Base-by-base conservation (phyloP, 73 alveolate species). In the Effrenium voratum region DNA sequence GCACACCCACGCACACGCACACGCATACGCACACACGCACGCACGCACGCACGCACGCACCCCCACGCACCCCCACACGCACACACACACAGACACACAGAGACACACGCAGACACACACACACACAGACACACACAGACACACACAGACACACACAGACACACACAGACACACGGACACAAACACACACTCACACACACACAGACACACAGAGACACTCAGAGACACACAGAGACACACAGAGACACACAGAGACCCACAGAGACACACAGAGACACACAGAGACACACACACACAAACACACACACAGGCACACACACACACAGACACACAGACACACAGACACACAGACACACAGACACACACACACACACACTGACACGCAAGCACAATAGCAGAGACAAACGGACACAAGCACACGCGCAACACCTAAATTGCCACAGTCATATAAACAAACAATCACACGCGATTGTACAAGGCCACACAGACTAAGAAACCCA, bases 111-210 rank as follows among this genome's bases (percentile, higher is more conserved):
- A 36, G 30, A 73, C 85, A 77, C 85, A 73, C 85, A 73, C 85
- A 73, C 85, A 73, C 85, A 73, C 85, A 40, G 55, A 73, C 85
- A 73, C 85, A 77, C 85, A 73, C 85, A 73, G 55, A 40, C 85
- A 73, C 85, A 73, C 85, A 73, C 85, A 73, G 55, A 40, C 85
- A 45, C 85, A 73, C 85, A 73, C 85, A 73, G 55, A 73, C 85
- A 73, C 85, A 73, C 52, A 10, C 47, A 73, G 38, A 45, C 85
- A 73, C 52, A 73, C 52, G 10, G 24, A 73, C 57, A 40, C 85
- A 66, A 15, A 66, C 79, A 66, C 79, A 66, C 79, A 66, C 79
- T 30, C 83, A 72, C 83, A 16, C 83, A 72, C 83, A 72, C 83
- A 72, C 83, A 72, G 49, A 72, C 79, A 66, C 79, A 66, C 79